phyloP scores from a whole-genome alignment of 345 rosid genomes.

The Aquilaria yunnanensis region DNA sequence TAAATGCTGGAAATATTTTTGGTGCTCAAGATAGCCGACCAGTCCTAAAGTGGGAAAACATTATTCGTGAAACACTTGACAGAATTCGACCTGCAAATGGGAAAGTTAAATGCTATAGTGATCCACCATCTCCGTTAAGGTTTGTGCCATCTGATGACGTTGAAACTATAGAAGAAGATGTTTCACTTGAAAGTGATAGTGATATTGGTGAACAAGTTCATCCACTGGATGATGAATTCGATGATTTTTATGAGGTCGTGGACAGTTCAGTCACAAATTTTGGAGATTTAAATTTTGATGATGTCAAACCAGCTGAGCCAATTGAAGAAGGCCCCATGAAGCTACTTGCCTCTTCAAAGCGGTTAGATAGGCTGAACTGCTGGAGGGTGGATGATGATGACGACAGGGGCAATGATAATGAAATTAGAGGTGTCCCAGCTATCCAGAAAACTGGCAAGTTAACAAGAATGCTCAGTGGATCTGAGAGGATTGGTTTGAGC shows the following conservation, averaged over 20 bases:
- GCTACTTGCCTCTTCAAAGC: constrained; percentile 54
- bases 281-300: constrained; percentile 11
- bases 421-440: not conserved
- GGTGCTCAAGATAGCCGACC: constrained; percentile 91
- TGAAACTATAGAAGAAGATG: constrained; percentile 57
- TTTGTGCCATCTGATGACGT: constrained; percentile 59
- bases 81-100: constrained; percentile 40
- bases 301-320: constrained; percentile 22
- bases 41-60: constrained; percentile 80
- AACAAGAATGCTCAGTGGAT: constrained; percentile 12
- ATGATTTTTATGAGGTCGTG: constrained; percentile 13
- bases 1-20: constrained; percentile 89
- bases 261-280: constrained; percentile 20
- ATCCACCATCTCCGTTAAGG: constrained; percentile 91
- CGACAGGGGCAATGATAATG: not conserved
- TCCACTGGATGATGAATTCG: constrained; percentile 53
- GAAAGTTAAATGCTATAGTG: constrained; percentile 72
- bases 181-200: constrained; percentile 55
- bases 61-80: constrained; percentile 65
- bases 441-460: constrained; percentile 34
- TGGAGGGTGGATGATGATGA: constrained; percentile 30
- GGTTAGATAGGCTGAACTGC: constrained; percentile 61
- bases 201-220: constrained; percentile 69
- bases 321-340: constrained; percentile 39
- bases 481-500: constrained; percentile 23